A percentile compares a stretch with the other conserved stretches of the same genome.
These are phyloP conservation scores for Lasiosphaeriaceae sp. DNA, from an alignment of 495 filamentous ascomycete genomes.

Conservation along the genomic window DNA sequence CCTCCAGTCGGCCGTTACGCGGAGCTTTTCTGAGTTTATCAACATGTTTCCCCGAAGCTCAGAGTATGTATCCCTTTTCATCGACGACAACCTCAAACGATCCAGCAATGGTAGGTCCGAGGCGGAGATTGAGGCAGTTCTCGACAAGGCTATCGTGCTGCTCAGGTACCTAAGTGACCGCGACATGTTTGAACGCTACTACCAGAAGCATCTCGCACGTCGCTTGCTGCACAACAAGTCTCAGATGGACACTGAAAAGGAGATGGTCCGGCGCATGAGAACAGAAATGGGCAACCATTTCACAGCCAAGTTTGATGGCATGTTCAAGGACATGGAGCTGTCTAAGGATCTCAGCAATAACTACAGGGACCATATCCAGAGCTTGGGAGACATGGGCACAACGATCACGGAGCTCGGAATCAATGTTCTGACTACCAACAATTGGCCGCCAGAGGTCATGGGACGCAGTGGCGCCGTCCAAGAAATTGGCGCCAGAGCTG, in stretches of 20 bases:
- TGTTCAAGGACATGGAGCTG: constrained; percentile 96
- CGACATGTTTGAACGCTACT: constrained; percentile 95
- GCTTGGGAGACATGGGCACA: constrained; percentile 59
- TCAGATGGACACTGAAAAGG: constrained; percentile 81
- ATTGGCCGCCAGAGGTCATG: constrained; percentile 91
- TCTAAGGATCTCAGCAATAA: constrained; percentile 78
- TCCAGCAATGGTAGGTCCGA: constrained; percentile 92
- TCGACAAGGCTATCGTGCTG: constrained; percentile 87
- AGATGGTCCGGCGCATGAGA: constrained; percentile 96
- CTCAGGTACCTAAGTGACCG: constrained; percentile 85
- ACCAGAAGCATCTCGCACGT: constrained; percentile 92
- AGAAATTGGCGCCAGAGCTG: constrained; percentile 48
- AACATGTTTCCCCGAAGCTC: constrained; percentile 78
- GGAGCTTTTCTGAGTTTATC: constrained; percentile 86
- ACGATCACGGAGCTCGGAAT: constrained; percentile 74
- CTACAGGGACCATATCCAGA: constrained; percentile 66
- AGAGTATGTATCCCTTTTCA: constrained; percentile 93
- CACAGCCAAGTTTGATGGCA: constrained; percentile 86
- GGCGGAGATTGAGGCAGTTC: constrained; percentile 74
- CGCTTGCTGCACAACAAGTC: constrained; percentile 82
- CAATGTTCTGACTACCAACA: constrained; percentile 84
- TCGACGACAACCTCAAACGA: constrained; percentile 93
- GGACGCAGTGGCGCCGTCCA: constrained; percentile 32
- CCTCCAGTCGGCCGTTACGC: constrained; percentile 74
- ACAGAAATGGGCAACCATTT: constrained; percentile 92